These are phyloP conservation scores for Edaphochlamys debaryana DNA, from an alignment of 139 green algal genomes.

Conservation along the genomic window DNA sequence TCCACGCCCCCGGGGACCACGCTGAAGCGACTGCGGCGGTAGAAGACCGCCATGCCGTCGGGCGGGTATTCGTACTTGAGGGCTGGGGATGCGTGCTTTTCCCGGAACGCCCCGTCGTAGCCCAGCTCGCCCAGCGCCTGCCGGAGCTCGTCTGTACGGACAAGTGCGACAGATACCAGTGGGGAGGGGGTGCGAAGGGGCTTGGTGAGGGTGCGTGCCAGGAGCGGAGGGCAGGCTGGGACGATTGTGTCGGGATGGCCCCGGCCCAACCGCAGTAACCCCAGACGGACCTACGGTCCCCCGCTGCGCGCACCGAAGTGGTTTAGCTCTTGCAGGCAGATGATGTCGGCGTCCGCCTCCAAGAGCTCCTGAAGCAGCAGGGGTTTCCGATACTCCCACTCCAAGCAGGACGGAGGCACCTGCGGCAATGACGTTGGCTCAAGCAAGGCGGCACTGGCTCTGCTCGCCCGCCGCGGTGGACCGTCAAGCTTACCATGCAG, in stretches of 20 bases:
- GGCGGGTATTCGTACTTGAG: conserved; percentile 50
- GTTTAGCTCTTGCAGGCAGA: conserved; percentile 75
- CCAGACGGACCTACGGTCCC: no score
- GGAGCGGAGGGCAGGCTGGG: background rate
- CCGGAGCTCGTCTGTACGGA: conserved; percentile 50
- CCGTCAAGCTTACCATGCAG: conserved; percentile 67
- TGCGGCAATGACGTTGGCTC: background rate
- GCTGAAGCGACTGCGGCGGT: conserved; percentile 49
- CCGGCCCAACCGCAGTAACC: no score
- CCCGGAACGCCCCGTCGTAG: conserved; percentile 52
- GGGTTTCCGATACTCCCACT: conserved; percentile 61
- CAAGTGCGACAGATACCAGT: background rate
- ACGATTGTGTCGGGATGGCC: no score
- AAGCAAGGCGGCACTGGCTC: no score
- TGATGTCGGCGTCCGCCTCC: conserved; percentile 63
- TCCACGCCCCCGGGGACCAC: background rate
- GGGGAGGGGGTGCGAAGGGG: background rate
- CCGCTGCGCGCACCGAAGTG: conserved; percentile 58
- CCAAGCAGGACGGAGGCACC: conserved; percentile 31
- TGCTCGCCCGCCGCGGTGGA: no score
- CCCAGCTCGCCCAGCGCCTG: conserved; percentile 34
- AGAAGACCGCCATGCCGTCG: conserved; percentile 71
- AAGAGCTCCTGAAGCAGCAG: conserved; percentile 64
- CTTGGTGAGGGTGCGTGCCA: background rate
- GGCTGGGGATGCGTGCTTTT: conserved; percentile 62